phyloP scores from a whole-genome alignment of 257 asterid species.

The Gentiana macrophylla region DNA sequence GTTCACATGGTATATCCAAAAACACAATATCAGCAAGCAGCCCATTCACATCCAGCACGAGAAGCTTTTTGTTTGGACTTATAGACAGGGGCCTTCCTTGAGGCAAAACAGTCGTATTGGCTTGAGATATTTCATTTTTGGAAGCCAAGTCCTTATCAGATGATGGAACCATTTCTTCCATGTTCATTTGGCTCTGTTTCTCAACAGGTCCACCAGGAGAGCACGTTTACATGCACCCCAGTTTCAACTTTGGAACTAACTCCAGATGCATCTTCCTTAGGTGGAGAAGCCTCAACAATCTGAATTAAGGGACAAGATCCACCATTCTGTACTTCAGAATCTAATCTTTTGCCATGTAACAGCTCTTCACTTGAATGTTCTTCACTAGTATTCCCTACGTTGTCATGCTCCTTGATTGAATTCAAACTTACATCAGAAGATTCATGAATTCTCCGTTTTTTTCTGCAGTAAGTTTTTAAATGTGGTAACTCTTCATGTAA shows the following conservation, averaged over 20 bases:
- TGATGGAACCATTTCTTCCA: slow-evolving; percentile 1
- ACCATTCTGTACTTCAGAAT: too few relatives aligned
- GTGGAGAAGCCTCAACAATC: too few relatives aligned
- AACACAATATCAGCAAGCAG: slow-evolving; percentile 58
- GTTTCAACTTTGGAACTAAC: neutral
- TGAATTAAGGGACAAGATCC: too few relatives aligned
- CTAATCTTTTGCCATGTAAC: neutral
- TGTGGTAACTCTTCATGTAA: slow-evolving; percentile 10
- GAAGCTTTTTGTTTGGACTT: slow-evolving; percentile 49
- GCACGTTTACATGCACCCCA: slow-evolving; percentile 15
- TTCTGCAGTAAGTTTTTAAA: neutral
- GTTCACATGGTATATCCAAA: slow-evolving; percentile 34
- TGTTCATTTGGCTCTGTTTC: neutral
- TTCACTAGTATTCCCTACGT: slow-evolving; percentile 3
- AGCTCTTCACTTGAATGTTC: slow-evolving; percentile 16
- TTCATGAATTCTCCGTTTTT: slow-evolving; percentile 11
- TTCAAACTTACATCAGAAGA: slow-evolving; percentile 6
- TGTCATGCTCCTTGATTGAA: slow-evolving; percentile 2
- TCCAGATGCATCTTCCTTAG: too few relatives aligned
- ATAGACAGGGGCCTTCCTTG: slow-evolving; percentile 14
- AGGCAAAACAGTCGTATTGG: slow-evolving; percentile 8
- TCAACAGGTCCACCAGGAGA: slow-evolving; percentile 1
- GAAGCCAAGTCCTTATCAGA: slow-evolving; percentile 13
- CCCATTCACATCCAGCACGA: slow-evolving; percentile 84
- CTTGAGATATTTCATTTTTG: slow-evolving; percentile 13